A percentile compares a stretch with the other conserved stretches of the same genome.
These are phyloP conservation scores for Ceratobasidium sp. DNA, from an alignment of 1,284 basidiomycete species.

Conservation along the genomic window DNA sequence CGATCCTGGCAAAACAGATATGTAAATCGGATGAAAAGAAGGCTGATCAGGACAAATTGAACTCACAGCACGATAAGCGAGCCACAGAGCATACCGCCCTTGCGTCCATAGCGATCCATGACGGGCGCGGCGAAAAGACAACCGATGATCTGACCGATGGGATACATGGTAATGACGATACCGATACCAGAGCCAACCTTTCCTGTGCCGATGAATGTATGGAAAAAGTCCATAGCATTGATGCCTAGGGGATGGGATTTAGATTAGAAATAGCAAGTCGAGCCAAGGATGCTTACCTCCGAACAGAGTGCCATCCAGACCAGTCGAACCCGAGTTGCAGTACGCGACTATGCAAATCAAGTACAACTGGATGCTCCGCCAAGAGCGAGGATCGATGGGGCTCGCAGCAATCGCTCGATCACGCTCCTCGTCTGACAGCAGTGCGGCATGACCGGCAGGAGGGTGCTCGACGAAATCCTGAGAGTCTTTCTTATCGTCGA, in stretches of 20 bases:
- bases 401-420: constrained; percentile 44
- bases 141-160: constrained; percentile 46
- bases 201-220: constrained; percentile 45
- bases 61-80: constrained; percentile 47
- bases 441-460: not conserved
- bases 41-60: not conserved
- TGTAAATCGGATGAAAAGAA: not conserved
- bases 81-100: constrained; percentile 47
- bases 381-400: constrained; percentile 40
- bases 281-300: not conserved
- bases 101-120: constrained; percentile 47
- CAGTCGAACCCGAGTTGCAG: constrained; percentile 44
- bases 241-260: constrained; percentile 43
- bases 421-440: constrained; percentile 22
- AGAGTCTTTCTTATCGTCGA: constrained; percentile 24
- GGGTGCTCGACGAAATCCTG: constrained; percentile 30
- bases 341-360: constrained; percentile 44
- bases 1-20: constrained; percentile 38
- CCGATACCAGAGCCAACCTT: constrained; percentile 42
- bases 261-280: constrained; percentile 32
- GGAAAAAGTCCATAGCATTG: constrained; percentile 49
- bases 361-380: constrained; percentile 43
- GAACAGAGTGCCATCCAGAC: constrained; percentile 31
- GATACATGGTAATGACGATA: constrained; percentile 48
- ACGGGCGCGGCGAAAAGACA: constrained; percentile 45